Evolutionary conservation across 495 filamentous ascomycete species (phyloP).

Genomic region (Amorphotheca resinae): DNA sequence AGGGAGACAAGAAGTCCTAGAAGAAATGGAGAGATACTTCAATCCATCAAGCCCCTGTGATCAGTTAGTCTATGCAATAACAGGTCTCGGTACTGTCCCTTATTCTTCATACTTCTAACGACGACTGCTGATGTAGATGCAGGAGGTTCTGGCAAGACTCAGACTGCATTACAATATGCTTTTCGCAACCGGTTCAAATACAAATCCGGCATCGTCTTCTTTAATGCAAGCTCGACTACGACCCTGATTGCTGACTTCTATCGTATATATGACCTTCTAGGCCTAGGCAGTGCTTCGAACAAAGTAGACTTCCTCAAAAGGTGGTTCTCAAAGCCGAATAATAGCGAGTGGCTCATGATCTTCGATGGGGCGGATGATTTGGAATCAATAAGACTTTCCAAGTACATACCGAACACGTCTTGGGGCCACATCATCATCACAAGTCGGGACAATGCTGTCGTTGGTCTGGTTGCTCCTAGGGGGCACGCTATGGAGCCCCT

Average conservation of each 20-base stretch:
- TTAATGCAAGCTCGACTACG: neutral
- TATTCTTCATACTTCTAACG: no score
- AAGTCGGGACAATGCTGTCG: neutral
- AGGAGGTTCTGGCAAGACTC: neutral
- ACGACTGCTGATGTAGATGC: no score
- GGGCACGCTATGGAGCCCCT: neutral
- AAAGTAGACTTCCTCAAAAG: neutral
- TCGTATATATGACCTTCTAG: neutral
- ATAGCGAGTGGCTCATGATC: neutral
- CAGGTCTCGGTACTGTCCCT: no score
- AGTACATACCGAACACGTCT: neutral
- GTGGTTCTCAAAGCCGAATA: conserved; percentile 1
- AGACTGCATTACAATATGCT: neutral
- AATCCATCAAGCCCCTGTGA: no score
- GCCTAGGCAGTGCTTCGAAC: neutral
- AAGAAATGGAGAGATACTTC: no score
- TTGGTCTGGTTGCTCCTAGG: no score
- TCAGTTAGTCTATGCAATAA: no score
- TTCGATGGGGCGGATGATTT: neutral
- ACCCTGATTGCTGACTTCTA: neutral
- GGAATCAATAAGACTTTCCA: neutral
- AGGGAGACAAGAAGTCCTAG: no score
- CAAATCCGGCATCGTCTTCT: neutral
- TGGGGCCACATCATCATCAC: neutral
- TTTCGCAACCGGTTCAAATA: neutral